Evolutionary conservation across 2,329 filamentous ascomycete genomes (phyloP).

Genomic region (Neonectria sp.): DNA sequence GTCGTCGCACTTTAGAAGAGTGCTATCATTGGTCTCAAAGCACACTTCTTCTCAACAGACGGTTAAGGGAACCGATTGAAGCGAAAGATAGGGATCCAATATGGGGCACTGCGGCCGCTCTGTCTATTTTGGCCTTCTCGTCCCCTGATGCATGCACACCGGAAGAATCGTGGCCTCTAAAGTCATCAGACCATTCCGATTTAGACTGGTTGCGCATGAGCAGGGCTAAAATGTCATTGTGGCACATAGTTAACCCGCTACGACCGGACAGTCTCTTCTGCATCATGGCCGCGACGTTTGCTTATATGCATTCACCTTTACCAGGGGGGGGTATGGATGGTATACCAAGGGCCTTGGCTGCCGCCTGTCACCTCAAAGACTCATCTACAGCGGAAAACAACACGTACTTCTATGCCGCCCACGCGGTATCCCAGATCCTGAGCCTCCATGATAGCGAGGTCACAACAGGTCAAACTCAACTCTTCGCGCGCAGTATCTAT

Average conservation of each 20-base stretch:
- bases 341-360: slow-evolving; percentile 45
- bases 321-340: slow-evolving; percentile 45
- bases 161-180: slow-evolving; percentile 55
- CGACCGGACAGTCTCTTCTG: slow-evolving; percentile 55
- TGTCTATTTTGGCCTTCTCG: slow-evolving; percentile 58
- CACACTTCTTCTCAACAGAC: slow-evolving; percentile 57
- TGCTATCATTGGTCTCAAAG: slow-evolving; percentile 61
- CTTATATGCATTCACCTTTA: slow-evolving; percentile 54
- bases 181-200: slow-evolving; percentile 39
- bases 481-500: slow-evolving; percentile 54
- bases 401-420: slow-evolving; percentile 57
- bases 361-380: slow-evolving; percentile 43
- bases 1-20: slow-evolving; percentile 54
- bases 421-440: slow-evolving; percentile 53
- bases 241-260: slow-evolving; percentile 52
- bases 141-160: slow-evolving; percentile 53
- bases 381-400: slow-evolving; percentile 54
- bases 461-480: slow-evolving; percentile 49
- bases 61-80: slow-evolving; percentile 53
- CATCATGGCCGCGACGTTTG: slow-evolving; percentile 52
- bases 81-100: slow-evolving; percentile 59
- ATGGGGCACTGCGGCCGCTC: slow-evolving; percentile 62
- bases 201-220: slow-evolving; percentile 55
- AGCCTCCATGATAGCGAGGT: slow-evolving; percentile 48
- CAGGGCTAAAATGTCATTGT: slow-evolving; percentile 55